phyloP scores from a whole-genome alignment of 257 asterid species.

The Phtheirospermum japonicum region DNA sequence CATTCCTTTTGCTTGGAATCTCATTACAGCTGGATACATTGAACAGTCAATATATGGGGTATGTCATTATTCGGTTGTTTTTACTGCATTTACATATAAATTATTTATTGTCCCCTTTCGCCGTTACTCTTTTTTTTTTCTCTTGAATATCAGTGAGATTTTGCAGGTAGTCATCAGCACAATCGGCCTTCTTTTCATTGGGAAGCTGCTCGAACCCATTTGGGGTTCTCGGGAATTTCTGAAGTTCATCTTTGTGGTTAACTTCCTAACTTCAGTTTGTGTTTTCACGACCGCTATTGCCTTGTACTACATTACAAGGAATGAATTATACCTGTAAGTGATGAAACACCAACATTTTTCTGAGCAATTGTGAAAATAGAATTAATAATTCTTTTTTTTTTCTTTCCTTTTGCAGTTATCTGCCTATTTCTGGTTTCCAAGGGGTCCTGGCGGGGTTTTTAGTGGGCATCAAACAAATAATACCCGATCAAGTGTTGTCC shows the following conservation, averaged over 20 bases:
- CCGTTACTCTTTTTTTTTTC: not conserved
- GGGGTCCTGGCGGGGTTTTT: conserved; percentile 83
- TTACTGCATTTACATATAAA: conserved; percentile 8
- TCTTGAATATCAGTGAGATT: conserved; percentile 6
- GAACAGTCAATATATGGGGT: conserved; percentile 90
- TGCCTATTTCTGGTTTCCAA: conserved; percentile 92
- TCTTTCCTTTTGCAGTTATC: conserved; percentile 51
- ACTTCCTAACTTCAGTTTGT: conserved; percentile 71
- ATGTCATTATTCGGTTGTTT: conserved; percentile 23
- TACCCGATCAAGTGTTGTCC: conserved; percentile 85
- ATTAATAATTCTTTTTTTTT: conserved; percentile 20
- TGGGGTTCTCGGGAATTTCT: conserved; percentile 93
- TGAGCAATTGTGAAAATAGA: conserved; percentile 15
- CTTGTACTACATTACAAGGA: conserved; percentile 69
- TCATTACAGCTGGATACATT: conserved; percentile 61
- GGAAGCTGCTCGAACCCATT: conserved; percentile 89
- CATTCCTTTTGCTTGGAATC: too few species aligned
- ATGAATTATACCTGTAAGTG: conserved; percentile 86
- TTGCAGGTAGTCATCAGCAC: conserved; percentile 72
- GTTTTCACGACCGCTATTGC: conserved; percentile 76
- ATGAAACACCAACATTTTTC: not conserved
- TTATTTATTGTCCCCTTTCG: conserved; percentile 13
- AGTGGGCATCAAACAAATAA: conserved; percentile 88
- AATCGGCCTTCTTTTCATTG: conserved; percentile 72
- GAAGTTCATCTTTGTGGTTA: conserved; percentile 81